Evolutionary conservation across 768 basidiomycete species (phyloP), one percentile per base, ranked within the genome.

Genomic region (Lactarius sanguifluus): DNA sequence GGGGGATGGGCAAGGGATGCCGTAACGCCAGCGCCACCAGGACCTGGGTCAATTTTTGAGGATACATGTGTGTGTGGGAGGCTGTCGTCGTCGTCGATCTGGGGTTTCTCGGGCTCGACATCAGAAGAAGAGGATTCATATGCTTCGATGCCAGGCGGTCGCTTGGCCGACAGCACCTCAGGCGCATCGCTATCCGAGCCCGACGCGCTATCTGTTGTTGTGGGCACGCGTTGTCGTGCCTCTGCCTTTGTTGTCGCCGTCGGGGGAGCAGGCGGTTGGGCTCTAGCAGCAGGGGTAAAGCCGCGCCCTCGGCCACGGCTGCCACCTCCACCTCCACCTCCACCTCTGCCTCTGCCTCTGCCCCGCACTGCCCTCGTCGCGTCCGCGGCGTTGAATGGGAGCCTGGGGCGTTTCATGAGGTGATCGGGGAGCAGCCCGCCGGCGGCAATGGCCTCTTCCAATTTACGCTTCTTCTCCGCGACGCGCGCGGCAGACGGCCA

Each of bases 391-490:
- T 61, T 34, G 28, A 34, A 47, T 12, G 55, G 30, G 30, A 25
- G 36, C n/a, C 61, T 52, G 16, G 74, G 76, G 57, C 81, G 81
- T 71, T 86, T 87, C 20, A 79, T 74, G 16, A 79, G 73, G 40
- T 85, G 83, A 57, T 81, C 79, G 0, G 81, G 77, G 36, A 81
- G 77, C 36, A 92, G 76, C 76, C 95, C 90, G 1, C 94, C 94
- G 61, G 90, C 83, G n/a, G 86, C 86, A 40, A 85, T 78, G 10
- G 94, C 94, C 69, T 94, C 92, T 67, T 88, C 84, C 28, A 86
- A 74, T 73, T 90, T 93, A 69, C 85, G 82, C 71, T 88, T 89
- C 81, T 96, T 97, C 55, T 96, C 92, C 65, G 84, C 85, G 2
- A 92, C 81, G 30, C 86, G 84, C 57, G 80, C 73, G 36, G 83